Base-by-base conservation (phyloP, 2,329 filamentous ascomycete genomes). In the Septoria linicola region DNA sequence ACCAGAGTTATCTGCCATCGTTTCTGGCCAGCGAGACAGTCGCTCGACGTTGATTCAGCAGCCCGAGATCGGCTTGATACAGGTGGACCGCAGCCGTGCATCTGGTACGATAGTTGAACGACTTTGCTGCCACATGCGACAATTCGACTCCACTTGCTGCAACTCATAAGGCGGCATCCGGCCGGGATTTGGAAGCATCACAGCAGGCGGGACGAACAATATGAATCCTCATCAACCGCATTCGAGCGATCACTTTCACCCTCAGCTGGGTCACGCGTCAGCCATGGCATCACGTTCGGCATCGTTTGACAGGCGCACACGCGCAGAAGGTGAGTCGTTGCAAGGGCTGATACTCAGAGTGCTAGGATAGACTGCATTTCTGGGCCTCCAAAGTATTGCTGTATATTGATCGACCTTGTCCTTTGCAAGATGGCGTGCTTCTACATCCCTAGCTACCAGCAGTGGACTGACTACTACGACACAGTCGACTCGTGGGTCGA, bases 401-500 rank as follows among this genome's bases (percentile, higher is more conserved):
- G 55, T 27, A 41, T 41, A 20, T 10, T 41, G 36, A 25, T 41
- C 25, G 39, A 46, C 30, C 19, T 34, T 39, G 21, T 19, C 16
- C 10, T n/a, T 25, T 32, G 14, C 39, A 54, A 30, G 37, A 60
- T 62, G 59, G 46, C 57, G 13, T 60, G 50, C 53, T 61, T 58
- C 31, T 59, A 39, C 27, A 50, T 53, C n/a, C 47, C 54, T 11
- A 49, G 49, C 50, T 44, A 51, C 30, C 52, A 49, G 32, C 23
- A 48, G 44, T 61, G 58, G 53, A 54, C 64, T 67, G 58, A 67
- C 62, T 54, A 60, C 55, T 62, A 59, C 52, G 37, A 45, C 47
- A 41, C 56, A 59, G 57, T 59, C 91, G 93, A 97, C 74, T 96
- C 93, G 7, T 99, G 93, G 93, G 83, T 97, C 62, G 92, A 99